Evolutionary conservation across 2,329 filamentous ascomycete genomes (phyloP).

Genomic region (Cytospora piceae): DNA sequence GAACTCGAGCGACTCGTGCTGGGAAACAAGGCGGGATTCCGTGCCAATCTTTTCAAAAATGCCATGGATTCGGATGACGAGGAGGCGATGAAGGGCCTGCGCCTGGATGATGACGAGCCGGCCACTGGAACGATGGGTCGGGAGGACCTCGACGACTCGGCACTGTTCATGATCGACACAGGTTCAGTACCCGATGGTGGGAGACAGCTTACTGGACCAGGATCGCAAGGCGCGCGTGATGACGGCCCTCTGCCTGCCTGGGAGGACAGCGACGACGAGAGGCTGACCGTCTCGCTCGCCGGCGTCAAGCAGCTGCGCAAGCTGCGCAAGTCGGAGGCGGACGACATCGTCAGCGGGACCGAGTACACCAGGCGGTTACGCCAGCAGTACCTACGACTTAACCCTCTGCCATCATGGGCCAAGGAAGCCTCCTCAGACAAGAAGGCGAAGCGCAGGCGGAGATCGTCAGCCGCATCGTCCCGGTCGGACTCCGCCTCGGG

Average conservation of each 20-base stretch:
- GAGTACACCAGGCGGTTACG: conserved; percentile 84
- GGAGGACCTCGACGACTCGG: conserved; percentile 68
- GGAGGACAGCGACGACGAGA: conserved; percentile 96
- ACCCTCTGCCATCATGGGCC: conserved; percentile 66
- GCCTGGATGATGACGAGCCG: conserved; percentile 35
- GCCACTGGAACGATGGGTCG: conserved; percentile 31
- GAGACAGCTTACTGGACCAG: conserved; percentile 39
- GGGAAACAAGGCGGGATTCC: conserved; percentile 83
- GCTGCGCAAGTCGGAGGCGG: conserved; percentile 75
- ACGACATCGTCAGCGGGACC: conserved; percentile 83
- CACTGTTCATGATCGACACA: conserved; percentile 84
- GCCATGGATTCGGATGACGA: conserved; percentile 46
- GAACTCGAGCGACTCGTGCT: conserved; percentile 88
- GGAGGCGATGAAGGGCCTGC: conserved; percentile 42
- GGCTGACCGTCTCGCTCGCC: conserved; percentile 80
- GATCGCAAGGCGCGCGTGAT: conserved; percentile 29
- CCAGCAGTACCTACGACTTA: conserved; percentile 69
- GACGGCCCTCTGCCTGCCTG: conserved; percentile 64
- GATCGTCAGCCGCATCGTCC: conserved; percentile 52
- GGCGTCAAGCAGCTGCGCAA: conserved; percentile 78
- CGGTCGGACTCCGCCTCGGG: conserved; percentile 40
- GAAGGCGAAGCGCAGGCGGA: conserved; percentile 54
- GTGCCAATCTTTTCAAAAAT: conserved; percentile 68
- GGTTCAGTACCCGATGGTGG: conserved; percentile 51
- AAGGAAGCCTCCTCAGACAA: conserved; percentile 50